Evolutionary conservation across 2,329 filamentous ascomycete genomes (phyloP).

Genomic region (Rhynchosporium secalis): DNA sequence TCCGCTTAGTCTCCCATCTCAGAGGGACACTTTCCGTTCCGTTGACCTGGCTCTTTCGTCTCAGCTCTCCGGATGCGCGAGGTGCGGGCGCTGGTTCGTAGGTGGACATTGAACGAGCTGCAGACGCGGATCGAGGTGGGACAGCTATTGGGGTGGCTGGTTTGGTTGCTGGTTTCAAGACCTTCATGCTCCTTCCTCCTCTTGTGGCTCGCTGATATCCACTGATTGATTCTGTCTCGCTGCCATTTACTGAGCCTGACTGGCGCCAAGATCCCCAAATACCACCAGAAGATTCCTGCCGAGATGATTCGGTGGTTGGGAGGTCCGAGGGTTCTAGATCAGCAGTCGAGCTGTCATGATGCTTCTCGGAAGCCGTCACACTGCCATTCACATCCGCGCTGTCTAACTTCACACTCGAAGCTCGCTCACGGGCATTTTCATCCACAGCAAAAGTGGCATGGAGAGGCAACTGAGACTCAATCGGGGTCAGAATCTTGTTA

Average conservation of each 20-base stretch:
- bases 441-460: slow-evolving; percentile 23
- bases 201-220: slow-evolving; percentile 69
- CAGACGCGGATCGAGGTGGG: slow-evolving; percentile 40
- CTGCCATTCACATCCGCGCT: slow-evolving; percentile 21
- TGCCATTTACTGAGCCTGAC: slow-evolving; percentile 38
- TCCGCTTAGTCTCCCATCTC: slow-evolving; percentile 56
- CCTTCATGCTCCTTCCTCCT: slow-evolving; percentile 77
- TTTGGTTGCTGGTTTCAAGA: slow-evolving; percentile 73
- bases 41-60: slow-evolving; percentile 54
- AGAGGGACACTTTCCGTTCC: slow-evolving; percentile 34
- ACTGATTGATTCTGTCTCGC: slow-evolving; percentile 43
- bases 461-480: slow-evolving; percentile 28
- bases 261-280: slow-evolving; percentile 75
- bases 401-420: slow-evolving; percentile 26
- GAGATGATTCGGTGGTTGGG: slow-evolving; percentile 31
- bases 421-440: slow-evolving; percentile 16
- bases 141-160: slow-evolving; percentile 53
- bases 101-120: slow-evolving; percentile 50
- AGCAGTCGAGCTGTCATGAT: slow-evolving; percentile 15
- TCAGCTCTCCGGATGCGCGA: slow-evolving; percentile 49
- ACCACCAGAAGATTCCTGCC: slow-evolving; percentile 52
- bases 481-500: slow-evolving; percentile 17
- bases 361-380: slow-evolving; percentile 28
- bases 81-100: slow-evolving; percentile 52
- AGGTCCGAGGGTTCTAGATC: slow-evolving; percentile 23